Percentiles rank a stretch among this genome's conserved stretches.
phyloP scores from a whole-genome alignment of 2,329 filamentous ascomycete genomes.

The Simplicillium sp. region DNA sequence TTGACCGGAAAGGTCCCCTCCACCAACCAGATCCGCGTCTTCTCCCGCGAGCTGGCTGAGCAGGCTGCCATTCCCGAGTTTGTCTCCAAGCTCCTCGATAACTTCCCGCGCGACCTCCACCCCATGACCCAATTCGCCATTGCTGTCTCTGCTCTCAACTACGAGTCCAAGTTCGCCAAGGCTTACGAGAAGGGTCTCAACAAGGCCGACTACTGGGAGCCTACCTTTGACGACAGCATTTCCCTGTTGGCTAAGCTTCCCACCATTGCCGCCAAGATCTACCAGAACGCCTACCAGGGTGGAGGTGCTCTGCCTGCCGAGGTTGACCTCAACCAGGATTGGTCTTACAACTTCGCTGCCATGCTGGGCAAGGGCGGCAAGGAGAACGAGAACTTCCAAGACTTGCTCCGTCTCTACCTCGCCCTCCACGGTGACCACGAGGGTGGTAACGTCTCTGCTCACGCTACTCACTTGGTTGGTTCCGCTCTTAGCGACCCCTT shows the following conservation, averaged over 20 bases:
- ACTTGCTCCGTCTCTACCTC: slow-evolving; percentile 86
- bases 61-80: slow-evolving; percentile 76
- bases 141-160: slow-evolving; percentile 90
- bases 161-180: slow-evolving; percentile 88
- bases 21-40: slow-evolving; percentile 66
- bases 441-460: slow-evolving; percentile 93
- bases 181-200: slow-evolving; percentile 82
- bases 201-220: slow-evolving; percentile 99
- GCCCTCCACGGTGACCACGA: slow-evolving; percentile 97
- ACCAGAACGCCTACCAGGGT: slow-evolving; percentile 80
- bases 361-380: slow-evolving; percentile 87
- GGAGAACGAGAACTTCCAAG: slow-evolving; percentile 89
- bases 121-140: slow-evolving; percentile 98
- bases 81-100: slow-evolving; percentile 78
- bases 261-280: slow-evolving; percentile 94
- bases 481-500: slow-evolving; percentile 91
- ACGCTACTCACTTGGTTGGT: slow-evolving; percentile 89
- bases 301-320: slow-evolving; percentile 63
- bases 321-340: slow-evolving; percentile 80
- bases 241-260: slow-evolving; percentile 91
- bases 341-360: slow-evolving; percentile 97
- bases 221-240: slow-evolving; percentile 92
- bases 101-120: slow-evolving; percentile 82
- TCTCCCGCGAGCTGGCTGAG: slow-evolving; percentile 81
- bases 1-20: slow-evolving; percentile 88